Conservation (phyloP, 1,139 yeast species). For the Protomyces inouyei region DNA sequence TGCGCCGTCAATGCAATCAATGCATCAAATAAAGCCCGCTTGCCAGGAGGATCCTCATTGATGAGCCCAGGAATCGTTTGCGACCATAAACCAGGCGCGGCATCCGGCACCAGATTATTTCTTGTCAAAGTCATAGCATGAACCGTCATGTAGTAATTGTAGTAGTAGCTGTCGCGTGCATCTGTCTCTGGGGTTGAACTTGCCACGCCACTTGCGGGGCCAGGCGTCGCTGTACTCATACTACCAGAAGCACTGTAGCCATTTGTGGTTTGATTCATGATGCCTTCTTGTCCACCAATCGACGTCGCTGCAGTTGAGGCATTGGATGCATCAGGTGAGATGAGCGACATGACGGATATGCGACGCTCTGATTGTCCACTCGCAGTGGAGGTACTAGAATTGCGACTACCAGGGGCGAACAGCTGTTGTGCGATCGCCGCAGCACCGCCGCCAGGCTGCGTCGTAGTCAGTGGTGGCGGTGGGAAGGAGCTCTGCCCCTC, state of each 20-base stretch:
- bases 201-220: not conserved
- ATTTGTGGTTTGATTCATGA: not conserved
- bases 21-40: conserved; percentile 15
- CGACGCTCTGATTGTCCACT: conserved; percentile 24
- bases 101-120: not conserved
- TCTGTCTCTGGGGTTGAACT: not conserved
- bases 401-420: conserved; percentile 2
- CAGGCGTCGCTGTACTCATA: not conserved
- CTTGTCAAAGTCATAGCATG: not conserved
- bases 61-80: conserved; percentile 11
- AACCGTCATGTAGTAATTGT: not conserved
- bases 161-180: conserved; percentile 1
- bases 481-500: not conserved
- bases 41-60: conserved; percentile 19
- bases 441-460: not conserved
- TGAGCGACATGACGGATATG: conserved; percentile 15
- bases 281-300: not conserved
- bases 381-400: conserved; percentile 18
- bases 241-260: not conserved
- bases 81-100: not conserved
- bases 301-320: not conserved
- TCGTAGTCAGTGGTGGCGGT: not conserved
- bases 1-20: conserved; percentile 17
- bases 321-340: conserved; percentile 8
- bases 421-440: not conserved